These are phyloP conservation scores for Rhypophila decipiens DNA, from an alignment of 495 filamentous ascomycete species.

Conservation along the genomic window DNA sequence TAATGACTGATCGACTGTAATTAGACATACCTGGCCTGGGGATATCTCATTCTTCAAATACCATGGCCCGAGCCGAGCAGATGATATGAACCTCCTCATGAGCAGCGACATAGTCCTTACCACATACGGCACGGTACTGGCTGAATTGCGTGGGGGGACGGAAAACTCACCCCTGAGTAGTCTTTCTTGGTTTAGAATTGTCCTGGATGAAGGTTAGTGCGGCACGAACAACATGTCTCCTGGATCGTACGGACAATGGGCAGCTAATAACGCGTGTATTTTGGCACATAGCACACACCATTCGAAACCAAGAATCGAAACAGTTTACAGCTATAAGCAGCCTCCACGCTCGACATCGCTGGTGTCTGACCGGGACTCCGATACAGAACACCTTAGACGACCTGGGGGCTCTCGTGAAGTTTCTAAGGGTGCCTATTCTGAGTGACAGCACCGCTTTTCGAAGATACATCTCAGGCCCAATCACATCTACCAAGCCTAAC, in stretches of 20 bases:
- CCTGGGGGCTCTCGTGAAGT: not conserved
- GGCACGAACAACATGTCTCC: too few species aligned
- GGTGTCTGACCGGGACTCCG: slow-evolving; percentile 1
- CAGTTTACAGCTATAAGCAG: not conserved
- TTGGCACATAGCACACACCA: not conserved
- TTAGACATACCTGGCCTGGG: too few species aligned
- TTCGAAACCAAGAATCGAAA: not conserved
- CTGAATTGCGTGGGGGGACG: not conserved
- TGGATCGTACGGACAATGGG: too few species aligned
- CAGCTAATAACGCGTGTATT: too few species aligned
- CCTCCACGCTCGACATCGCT: not conserved
- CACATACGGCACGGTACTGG: not conserved
- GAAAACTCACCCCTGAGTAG: not conserved
- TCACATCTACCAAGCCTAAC: not conserved
- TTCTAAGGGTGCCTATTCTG: not conserved
- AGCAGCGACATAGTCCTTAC: not conserved
- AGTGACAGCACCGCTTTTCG: not conserved
- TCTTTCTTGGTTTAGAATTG: not conserved
- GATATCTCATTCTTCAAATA: too few species aligned
- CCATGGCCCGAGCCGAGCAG: not conserved
- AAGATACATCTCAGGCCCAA: not conserved
- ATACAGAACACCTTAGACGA: slow-evolving; percentile 1
- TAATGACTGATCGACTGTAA: too few species aligned
- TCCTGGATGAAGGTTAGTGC: not conserved
- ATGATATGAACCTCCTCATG: not conserved